Conservation (phyloP, 345 rosid genomes). For the Gossypioides kirkii region DNA sequence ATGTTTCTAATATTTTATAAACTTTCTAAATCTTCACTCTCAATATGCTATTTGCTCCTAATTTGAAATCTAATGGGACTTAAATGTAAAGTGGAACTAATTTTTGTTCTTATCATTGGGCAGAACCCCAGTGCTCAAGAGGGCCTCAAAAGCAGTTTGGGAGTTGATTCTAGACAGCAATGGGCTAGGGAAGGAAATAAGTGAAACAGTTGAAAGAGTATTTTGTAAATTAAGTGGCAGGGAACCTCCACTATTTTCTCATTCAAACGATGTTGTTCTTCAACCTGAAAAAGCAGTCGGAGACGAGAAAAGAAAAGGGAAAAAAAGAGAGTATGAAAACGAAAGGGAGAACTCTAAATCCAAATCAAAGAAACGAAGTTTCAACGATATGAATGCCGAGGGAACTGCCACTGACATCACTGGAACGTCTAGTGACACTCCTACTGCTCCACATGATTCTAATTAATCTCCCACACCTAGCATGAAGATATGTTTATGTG, state of each 20-base stretch:
- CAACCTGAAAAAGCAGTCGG: conserved; percentile 30
- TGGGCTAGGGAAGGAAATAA: conserved; percentile 70
- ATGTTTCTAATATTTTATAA: too few species aligned
- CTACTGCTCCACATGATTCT: conserved; percentile 17
- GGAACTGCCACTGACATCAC: neutral
- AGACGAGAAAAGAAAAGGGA: conserved; percentile 32
- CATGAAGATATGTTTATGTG: neutral
- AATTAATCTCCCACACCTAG: conserved; percentile 4
- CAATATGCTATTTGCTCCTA: neutral
- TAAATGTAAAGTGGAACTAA: neutral
- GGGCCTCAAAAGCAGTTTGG: conserved; percentile 95
- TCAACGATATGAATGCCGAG: conserved; percentile 37
- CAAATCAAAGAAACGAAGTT: conserved; percentile 53
- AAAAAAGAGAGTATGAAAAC: conserved; percentile 16
- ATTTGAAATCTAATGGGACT: neutral
- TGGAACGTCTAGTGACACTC: conserved; percentile 23
- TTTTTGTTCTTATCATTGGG: conserved; percentile 9
- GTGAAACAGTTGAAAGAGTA: conserved; percentile 40
- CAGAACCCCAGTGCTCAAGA: conserved; percentile 86
- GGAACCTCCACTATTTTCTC: conserved; percentile 66
- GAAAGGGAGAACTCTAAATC: conserved; percentile 33
- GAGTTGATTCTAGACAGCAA: conserved; percentile 73
- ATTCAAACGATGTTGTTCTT: conserved; percentile 34
- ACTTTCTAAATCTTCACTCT: neutral
- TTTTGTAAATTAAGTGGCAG: conserved; percentile 69